Evolutionary conservation across 2,329 filamentous ascomycete species (phyloP), one percentile per base, ranked within the genome.

Genomic region (Parasarocladium wereldwijsianum): DNA sequence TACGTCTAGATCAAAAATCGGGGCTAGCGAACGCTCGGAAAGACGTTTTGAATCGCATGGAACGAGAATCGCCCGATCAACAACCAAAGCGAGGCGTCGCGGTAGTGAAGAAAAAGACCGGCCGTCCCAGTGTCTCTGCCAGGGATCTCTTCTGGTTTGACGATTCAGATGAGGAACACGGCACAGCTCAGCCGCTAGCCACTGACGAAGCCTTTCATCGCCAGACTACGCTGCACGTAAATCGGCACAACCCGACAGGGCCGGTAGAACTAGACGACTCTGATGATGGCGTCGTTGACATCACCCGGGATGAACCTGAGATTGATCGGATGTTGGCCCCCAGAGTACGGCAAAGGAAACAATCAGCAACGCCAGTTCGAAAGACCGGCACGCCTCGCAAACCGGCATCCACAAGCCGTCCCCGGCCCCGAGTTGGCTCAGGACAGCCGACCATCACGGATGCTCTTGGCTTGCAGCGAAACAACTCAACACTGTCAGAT

Each of bases 1-100:
- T 77, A 32, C 63, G 72, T 24, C 46, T 78, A 15, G 69, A 76
- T 41, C 62, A 67, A 34, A 54, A 62, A 32, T 38, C 50, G 17
- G 49, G 42, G 39, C 43, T 43, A 11, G 41, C 44, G 34, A 54
- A 48, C 32, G 42, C 40, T 20, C 36, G 43, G 29, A 49, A 46
- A 32, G 45, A 46, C 26, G 28, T 36, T 6, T 36, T 39, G 13
- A 46, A 40, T 26, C 49, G 44, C 24, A 41, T 38, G 36, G 41
- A 31, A 44, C 46, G 41, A 8, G 46, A 39, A 13, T 55, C 54
- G 3, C 51, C 54, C 1, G 55, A 60, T 25, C 51, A 45, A 20
- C 51, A 52, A 14, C 45, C 47, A 7, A 59, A 60, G 41, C 51
- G 56, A 11, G 68, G 67, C 3, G 57, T 72, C 17, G 67, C 67